phyloP scores from a whole-genome alignment of 2,329 filamentous ascomycete species.

The Sclerotinia minor region DNA sequence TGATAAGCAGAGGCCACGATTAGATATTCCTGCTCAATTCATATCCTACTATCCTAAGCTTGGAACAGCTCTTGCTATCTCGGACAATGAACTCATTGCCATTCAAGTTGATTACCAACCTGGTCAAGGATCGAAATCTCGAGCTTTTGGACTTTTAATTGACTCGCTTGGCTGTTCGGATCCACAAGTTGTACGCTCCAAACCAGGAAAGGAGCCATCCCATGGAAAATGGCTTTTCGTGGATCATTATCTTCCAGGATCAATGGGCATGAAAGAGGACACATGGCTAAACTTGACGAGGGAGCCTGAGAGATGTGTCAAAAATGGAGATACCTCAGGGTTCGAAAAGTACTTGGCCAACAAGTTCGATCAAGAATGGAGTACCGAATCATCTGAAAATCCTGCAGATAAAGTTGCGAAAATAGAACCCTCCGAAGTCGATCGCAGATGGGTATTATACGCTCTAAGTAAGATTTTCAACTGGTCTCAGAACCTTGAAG shows the following conservation, averaged over 20 bases:
- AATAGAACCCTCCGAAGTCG: slow-evolving; percentile 53
- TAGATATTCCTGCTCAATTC: slow-evolving; percentile 40
- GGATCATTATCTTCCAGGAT: slow-evolving; percentile 35
- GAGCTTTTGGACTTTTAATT: slow-evolving; percentile 63
- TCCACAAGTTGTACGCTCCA: slow-evolving; percentile 39
- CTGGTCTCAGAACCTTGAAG: slow-evolving; percentile 29
- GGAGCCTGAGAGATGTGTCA: slow-evolving; percentile 43
- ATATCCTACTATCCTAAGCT: slow-evolving; percentile 64
- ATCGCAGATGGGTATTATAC: slow-evolving; percentile 64
- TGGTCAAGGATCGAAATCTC: slow-evolving; percentile 55
- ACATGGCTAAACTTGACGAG: slow-evolving; percentile 29
- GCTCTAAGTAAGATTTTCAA: slow-evolving; percentile 51
- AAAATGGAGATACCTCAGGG: slow-evolving; percentile 42
- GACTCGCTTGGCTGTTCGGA: slow-evolving; percentile 72
- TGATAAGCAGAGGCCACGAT: slow-evolving; percentile 20
- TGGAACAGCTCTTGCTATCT: slow-evolving; percentile 64
- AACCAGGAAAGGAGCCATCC: slow-evolving; percentile 23
- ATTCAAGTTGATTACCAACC: slow-evolving; percentile 67
- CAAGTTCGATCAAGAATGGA: slow-evolving; percentile 40
- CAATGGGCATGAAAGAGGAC: slow-evolving; percentile 29
- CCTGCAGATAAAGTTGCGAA: slow-evolving; percentile 39
- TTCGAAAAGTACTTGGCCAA: slow-evolving; percentile 47
- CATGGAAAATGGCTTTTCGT: slow-evolving; percentile 31
- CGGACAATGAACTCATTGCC: slow-evolving; percentile 64
- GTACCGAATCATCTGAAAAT: slow-evolving; percentile 26